Base-by-base conservation (phyloP, 225 moss, liverwort and hornwort species). In the Takakia lepidozioides region DNA sequence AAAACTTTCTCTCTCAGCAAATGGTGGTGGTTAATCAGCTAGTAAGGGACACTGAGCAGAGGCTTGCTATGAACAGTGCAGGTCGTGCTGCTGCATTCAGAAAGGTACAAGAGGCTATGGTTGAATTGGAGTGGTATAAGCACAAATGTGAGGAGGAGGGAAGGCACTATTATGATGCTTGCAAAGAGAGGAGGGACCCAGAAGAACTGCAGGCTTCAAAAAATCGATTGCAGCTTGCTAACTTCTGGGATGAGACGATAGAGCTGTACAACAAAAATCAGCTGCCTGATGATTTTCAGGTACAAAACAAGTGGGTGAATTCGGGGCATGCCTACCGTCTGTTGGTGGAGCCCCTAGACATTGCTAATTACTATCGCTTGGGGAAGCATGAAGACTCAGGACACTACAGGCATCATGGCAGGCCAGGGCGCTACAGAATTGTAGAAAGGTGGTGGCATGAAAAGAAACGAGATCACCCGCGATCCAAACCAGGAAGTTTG, bases 191-290 rank as follows among this genome's bases (percentile, higher is more conserved):
- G 8, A 11, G 37, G 14, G 11, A 3, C 14, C 37, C 11, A 16
- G 16, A 16, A 13, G 37, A 37, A 16, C 11, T 11, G 16, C 8
- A 37, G 11, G 37, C 16, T 11, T 37, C 37, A 37, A 37, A 37
- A 2, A 37, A 11, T 11, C 37, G 37, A 11, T 16, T 2, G 8
- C 16, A 11, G 37, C 37, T 37, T 16, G 37, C 37, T 11, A 37
- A 37, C 10, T 37, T 37, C 16, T 37, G 37, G 37, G 37, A 37
- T 37, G 37, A 37, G n/a, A n/a, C n/a, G n/a, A n/a, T n/a, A n/a
- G n/a, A n/a, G n/a, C n/a, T n/a, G n/a, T n/a, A n/a, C n/a, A n/a
- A n/a, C n/a, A n/a, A n/a, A n/a, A n/a, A n/a, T n/a, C n/a, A n/a
- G n/a, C n/a, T n/a, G n/a, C n/a, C n/a, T n/a, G n/a, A n/a, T n/a